Conservation (phyloP, 352 stramenopile genomes). For the Thalassiosira gravida region DNA sequence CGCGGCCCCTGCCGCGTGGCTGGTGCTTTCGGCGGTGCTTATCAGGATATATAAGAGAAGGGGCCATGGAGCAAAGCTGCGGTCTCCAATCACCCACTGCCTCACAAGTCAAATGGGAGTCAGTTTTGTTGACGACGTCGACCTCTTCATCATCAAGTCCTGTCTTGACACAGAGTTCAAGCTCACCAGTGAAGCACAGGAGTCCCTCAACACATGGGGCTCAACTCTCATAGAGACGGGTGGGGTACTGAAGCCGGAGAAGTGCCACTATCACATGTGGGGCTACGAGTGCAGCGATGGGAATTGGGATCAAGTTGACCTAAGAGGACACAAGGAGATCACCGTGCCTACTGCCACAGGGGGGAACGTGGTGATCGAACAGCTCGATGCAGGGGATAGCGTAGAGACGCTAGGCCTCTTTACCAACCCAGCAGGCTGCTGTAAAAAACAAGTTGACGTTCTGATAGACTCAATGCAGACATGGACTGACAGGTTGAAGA, state of each 20-base stretch:
- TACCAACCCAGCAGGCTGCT: slow-evolving; percentile 2
- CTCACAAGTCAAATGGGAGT: not conserved
- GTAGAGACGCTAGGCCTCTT: slow-evolving; percentile 4
- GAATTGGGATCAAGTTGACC: not conserved
- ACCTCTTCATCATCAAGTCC: slow-evolving; percentile 16
- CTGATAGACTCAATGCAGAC: not conserved
- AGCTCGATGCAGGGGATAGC: not conserved
- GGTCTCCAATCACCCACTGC: slow-evolving; percentile 16
- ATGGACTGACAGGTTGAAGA: slow-evolving; percentile 8
- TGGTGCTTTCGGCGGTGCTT: slow-evolving; percentile 13
- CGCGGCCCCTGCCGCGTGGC: slow-evolving; percentile 31
- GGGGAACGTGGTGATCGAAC: not conserved
- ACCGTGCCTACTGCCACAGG: slow-evolving; percentile 1
- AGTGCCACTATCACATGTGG: slow-evolving; percentile 1
- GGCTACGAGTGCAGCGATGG: slow-evolving; percentile 5
- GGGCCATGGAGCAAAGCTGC: slow-evolving; percentile 20
- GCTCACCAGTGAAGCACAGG: not conserved
- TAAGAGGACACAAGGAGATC: not conserved
- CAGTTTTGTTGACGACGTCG: slow-evolving; percentile 37
- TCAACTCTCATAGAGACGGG: not conserved
- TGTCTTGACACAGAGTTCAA: not conserved
- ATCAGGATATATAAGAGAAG: slow-evolving; percentile 15
- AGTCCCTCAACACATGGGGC: not conserved
- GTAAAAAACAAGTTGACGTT: slow-evolving; percentile 1
- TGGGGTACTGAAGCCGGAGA: slow-evolving; percentile 11